Conservation (phyloP, 257 asterid genomes). For the Solanum gracilifrons region DNA sequence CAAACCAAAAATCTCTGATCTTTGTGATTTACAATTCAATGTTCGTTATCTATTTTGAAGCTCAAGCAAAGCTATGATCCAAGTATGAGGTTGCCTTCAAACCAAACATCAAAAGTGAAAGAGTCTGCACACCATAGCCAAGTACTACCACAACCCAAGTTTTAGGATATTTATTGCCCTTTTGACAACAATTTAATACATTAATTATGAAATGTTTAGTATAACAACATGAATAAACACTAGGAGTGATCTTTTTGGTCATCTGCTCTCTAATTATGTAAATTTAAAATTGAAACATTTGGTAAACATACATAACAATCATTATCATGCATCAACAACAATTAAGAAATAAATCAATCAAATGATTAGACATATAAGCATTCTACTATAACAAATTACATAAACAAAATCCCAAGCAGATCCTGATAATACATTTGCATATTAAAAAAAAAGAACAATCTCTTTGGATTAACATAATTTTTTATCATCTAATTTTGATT, state of each 20-base stretch:
- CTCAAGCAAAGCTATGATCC: background rate
- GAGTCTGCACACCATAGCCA: too few relatives aligned
- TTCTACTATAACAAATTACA: background rate
- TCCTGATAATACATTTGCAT: background rate
- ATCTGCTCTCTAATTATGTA: background rate
- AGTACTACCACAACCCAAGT: too few relatives aligned
- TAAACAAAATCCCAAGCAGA: background rate
- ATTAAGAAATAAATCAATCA: background rate
- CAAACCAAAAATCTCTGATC: too few relatives aligned
- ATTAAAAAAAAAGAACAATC: background rate
- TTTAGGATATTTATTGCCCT: too few relatives aligned
- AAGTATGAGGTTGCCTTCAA: background rate
- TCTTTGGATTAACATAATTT: background rate
- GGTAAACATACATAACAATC: background rate
- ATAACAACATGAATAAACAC: background rate
- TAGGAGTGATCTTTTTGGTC: background rate
- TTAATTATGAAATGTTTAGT: too few relatives aligned
- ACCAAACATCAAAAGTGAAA: too few relatives aligned
- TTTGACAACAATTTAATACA: too few relatives aligned
- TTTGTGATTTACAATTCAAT: too few relatives aligned
- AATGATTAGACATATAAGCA: background rate
- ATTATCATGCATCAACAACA: background rate
- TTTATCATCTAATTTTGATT: background rate
- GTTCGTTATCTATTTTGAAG: too few relatives aligned
- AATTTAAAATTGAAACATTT: background rate